Evolutionary conservation across 108 stramenopile species (phyloP).

Genomic region (Seminavis robusta): DNA sequence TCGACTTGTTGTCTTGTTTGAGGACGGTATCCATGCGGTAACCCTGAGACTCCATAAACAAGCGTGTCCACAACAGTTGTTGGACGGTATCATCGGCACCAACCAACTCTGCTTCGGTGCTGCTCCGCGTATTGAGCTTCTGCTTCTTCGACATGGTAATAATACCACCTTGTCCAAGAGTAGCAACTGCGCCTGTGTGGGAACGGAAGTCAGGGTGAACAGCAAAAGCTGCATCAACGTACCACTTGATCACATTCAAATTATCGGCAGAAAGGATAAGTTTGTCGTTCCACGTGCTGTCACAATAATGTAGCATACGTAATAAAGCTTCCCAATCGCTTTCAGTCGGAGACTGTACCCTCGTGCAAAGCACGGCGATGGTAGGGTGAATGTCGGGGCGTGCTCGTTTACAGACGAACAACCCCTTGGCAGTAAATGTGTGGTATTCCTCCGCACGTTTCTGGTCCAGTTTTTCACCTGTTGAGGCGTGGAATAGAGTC

Average conservation of each 20-base stretch:
- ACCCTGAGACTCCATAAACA: constrained; percentile 49
- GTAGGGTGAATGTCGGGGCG: too few relatives aligned
- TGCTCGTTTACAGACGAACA: too few relatives aligned
- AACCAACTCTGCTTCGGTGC: constrained; percentile 48
- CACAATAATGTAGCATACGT: too few relatives aligned
- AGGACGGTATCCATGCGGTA: constrained; percentile 28
- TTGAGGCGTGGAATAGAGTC: too few relatives aligned
- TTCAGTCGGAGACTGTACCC: too few relatives aligned
- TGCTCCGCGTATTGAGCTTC: constrained; percentile 34
- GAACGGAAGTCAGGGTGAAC: constrained; percentile 30
- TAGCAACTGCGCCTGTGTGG: constrained; percentile 37
- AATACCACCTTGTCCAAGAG: constrained; percentile 35
- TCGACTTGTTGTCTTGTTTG: constrained; percentile 46
- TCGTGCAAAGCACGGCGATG: too few relatives aligned
- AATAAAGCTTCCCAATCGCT: too few relatives aligned
- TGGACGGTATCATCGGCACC: constrained; percentile 37
- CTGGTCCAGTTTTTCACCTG: too few relatives aligned
- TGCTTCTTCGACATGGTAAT: constrained; percentile 21
- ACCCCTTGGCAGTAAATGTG: too few relatives aligned
- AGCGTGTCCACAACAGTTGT: constrained; percentile 36
- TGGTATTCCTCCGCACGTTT: too few relatives aligned
- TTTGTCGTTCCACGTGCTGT: not conserved
- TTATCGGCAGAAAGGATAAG: constrained; percentile 12
- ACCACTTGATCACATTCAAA: constrained; percentile 24
- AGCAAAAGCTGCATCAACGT: constrained; percentile 41